phyloP scores from a whole-genome alignment of 352 stramenopile genomes.

The Thalassiosira sp. region DNA sequence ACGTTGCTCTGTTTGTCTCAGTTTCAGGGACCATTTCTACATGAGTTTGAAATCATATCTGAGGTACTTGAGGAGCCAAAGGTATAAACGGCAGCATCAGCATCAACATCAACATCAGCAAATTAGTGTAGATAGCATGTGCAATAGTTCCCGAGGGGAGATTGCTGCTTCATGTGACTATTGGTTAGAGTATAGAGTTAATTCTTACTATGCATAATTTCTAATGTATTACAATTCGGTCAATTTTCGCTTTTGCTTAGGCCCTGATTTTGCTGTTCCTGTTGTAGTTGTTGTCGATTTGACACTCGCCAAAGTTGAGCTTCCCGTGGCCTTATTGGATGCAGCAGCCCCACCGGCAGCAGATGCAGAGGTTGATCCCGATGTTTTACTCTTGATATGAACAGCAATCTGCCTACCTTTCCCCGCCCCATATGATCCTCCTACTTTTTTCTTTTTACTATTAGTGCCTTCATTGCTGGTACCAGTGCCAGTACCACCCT shows the following conservation, averaged over 20 bases:
- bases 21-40: too few relatives aligned
- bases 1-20: too few relatives aligned
- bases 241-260: constrained; percentile 14
- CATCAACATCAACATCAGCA: too few relatives aligned
- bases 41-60: too few relatives aligned
- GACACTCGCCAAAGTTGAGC: neutral
- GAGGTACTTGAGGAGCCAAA: too few relatives aligned
- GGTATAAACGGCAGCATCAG: too few relatives aligned
- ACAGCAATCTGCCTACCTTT: constrained; percentile 71
- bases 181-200: too few relatives aligned
- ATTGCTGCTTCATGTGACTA: too few relatives aligned
- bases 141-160: too few relatives aligned
- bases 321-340: neutral
- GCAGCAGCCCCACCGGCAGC: neutral
- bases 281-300: neutral
- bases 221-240: constrained; percentile 13
- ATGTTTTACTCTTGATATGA: constrained; percentile 49
- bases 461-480: neutral
- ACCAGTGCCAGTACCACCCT: neutral
- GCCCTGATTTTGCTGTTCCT: neutral
- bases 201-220: too few relatives aligned
- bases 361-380: neutral
- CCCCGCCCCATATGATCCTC: constrained; percentile 56
- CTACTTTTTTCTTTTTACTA: constrained; percentile 5
- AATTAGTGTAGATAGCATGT: too few relatives aligned